Base-by-base conservation (phyloP, 2,329 filamentous ascomycete species). In the Cladosporium oxysporum region DNA sequence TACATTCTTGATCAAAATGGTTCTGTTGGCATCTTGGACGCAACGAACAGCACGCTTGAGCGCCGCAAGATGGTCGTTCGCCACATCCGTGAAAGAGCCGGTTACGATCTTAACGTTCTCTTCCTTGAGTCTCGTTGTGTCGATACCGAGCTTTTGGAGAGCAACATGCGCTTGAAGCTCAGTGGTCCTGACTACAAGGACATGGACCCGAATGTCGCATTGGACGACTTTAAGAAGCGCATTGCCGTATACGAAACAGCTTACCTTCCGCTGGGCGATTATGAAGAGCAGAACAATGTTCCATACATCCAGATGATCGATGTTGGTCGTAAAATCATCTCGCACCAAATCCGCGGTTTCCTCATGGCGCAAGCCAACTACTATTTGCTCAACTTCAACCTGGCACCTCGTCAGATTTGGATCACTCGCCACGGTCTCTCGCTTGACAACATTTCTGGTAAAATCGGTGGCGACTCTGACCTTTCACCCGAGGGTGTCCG, bases 301-400 rank as follows among this genome's bases (percentile, higher is more conserved):
- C 91, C 96, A 67, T 99, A 96, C 76, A 96, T 99, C 69, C 92
- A 92, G 83, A 97, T 98, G 91, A 92, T 98, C 70, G 95, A 99
- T 77, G 95, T 99, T 2, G 95, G 95, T 50, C 88, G 94, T 68
- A 99, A 99, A 79, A 86, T 98, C 67, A 88, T 98, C 52, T 91
- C 94, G 57, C 91, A 96, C 76, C 91, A 95, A 68, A 88, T 97
- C 67, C 90, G 90, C 71, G 95, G 95, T 6, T 99, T 99, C 78
- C 84, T 99, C 58, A 93, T 93, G 66, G 91, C 91, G 47, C 92
- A 95, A 69, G 95, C 96, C 64, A 93, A 95, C 65, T 96, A 93
- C 70, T 99, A 98, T 74, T 85, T 99, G 11, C 90, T 95, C 55
- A 98, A 96, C 72, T 99, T 99, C 84, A 98, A 99, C 73, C 85